Conservation (phyloP, 2,329 filamentous ascomycete species). For the Colletotrichum sp. region DNA sequence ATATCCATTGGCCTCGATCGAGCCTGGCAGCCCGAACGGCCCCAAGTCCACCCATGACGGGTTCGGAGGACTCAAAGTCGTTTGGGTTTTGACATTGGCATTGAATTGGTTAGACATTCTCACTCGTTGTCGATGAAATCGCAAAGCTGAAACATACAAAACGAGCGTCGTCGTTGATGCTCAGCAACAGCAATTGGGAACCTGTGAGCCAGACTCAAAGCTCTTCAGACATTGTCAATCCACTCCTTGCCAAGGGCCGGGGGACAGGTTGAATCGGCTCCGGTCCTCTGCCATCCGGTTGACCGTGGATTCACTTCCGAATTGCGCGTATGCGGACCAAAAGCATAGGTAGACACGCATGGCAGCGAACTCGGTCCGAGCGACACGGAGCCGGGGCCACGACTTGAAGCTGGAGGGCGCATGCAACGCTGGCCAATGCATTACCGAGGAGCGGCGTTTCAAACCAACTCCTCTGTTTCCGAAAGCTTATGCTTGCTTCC, state of each 20-base stretch:
- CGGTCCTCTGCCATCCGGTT: background rate
- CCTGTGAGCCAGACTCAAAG: background rate
- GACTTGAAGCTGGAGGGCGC: background rate
- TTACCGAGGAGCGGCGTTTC: background rate
- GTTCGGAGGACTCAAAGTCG: background rate
- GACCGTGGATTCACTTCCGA: background rate
- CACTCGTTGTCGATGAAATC: background rate
- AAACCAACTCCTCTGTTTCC: background rate
- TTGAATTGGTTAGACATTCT: slow-evolving; percentile 1
- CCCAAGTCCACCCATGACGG: slow-evolving; percentile 2
- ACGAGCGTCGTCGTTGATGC: background rate
- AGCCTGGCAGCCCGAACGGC: background rate
- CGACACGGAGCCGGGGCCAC: background rate
- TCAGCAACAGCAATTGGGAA: background rate
- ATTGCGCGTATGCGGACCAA: background rate
- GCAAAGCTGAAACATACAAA: background rate
- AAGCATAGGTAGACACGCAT: background rate
- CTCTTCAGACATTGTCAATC: background rate
- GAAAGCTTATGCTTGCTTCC: background rate
- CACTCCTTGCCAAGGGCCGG: background rate
- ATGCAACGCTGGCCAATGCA: background rate
- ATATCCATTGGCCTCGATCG: background rate
- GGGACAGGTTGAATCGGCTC: background rate
- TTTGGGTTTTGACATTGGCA: background rate
- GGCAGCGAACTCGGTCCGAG: background rate